These are phyloP conservation scores for Thielaviopsis punctulata DNA, from an alignment of 2,329 filamentous ascomycete genomes.

Conservation along the genomic window DNA sequence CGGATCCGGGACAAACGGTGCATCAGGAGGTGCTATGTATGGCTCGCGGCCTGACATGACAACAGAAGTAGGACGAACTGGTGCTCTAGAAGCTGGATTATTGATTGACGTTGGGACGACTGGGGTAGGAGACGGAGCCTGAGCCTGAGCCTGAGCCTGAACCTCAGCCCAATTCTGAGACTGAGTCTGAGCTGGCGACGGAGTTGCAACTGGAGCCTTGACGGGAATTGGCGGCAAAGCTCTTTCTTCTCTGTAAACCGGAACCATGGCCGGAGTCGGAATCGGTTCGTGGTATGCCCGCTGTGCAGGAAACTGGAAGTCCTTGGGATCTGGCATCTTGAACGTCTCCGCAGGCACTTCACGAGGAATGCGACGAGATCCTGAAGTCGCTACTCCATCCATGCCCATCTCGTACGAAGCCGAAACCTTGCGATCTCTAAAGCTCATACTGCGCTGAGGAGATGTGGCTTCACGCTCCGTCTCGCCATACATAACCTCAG, in stretches of 20 bases:
- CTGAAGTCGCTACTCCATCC: constrained; percentile 1
- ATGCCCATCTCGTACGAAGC: constrained; percentile 1
- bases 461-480: not conserved
- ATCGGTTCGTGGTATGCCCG: not conserved
- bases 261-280: not conserved
- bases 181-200: not conserved
- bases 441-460: constrained; percentile 3
- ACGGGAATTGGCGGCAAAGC: not conserved
- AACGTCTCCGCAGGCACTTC: not conserved
- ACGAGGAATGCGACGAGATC: constrained; percentile 1
- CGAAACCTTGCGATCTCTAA: constrained; percentile 5
- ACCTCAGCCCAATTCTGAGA: not conserved
- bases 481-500: not conserved
- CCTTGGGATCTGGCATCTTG: constrained; percentile 2
- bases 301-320: not conserved
- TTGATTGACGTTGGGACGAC: not conserved
- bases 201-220: not conserved
- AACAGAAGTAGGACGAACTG: constrained; percentile 13
- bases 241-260: not conserved
- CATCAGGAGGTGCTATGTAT: constrained; percentile 4
- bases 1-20: constrained; percentile 11
- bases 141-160: not conserved
- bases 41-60: constrained; percentile 15
- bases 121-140: not conserved
- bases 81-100: constrained; percentile 12